Base-by-base conservation (phyloP, 805 yeast species). In the Nakazawaea wickerhamii region DNA sequence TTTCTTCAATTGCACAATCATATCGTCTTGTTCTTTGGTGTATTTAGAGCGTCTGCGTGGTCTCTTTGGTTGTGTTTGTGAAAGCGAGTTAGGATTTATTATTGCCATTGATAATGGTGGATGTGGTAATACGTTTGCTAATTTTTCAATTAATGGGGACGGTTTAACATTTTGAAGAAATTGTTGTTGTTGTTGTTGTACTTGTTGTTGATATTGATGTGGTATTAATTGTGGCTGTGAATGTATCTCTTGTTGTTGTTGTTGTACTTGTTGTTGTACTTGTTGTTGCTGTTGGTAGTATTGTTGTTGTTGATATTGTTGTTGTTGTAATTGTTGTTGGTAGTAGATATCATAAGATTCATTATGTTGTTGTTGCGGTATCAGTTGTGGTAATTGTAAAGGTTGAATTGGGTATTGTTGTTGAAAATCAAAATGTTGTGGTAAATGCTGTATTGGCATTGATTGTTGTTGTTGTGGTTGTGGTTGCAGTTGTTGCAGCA, bases 41-140 rank as follows among this genome's bases (percentile, higher is more conserved):
- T 81, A 84, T 55, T 84, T 84, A n/a, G 87, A 78, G 52, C 73
- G 76, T 40, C 87, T 67, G 50, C 73, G 74, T 7, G 75, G 64
- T 26, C 84, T 63, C 44, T 75, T 77, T 31, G 71, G 69, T 4
- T 65, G 63, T 22, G 64, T 59, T 19, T 68, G 65, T 36, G 62
- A 58, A 25, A 65, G 53, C 4, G 73, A 62, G 19, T 68, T 71
- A 0, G 74, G 73, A 27, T 72, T 61, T 1, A 68, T 57, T 4
- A 70, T 64, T 0, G 67, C 65, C 18, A 64, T 56, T 2, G 65
- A 49, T 21, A 76, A 55, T 1, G 81, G 82, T 1, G 80, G 79
- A n/a, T 55, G 57, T 4, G 78, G 74, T 39, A 76, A 54, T 15
- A 59, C 44, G 8, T 27, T 23, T 3, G 44, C 39, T n/a, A 46